A percentile compares a stretch with the other conserved stretches of the same genome.
phyloP scores from a whole-genome alignment of 805 yeast species.

The Yarrowia yakushimensis region DNA sequence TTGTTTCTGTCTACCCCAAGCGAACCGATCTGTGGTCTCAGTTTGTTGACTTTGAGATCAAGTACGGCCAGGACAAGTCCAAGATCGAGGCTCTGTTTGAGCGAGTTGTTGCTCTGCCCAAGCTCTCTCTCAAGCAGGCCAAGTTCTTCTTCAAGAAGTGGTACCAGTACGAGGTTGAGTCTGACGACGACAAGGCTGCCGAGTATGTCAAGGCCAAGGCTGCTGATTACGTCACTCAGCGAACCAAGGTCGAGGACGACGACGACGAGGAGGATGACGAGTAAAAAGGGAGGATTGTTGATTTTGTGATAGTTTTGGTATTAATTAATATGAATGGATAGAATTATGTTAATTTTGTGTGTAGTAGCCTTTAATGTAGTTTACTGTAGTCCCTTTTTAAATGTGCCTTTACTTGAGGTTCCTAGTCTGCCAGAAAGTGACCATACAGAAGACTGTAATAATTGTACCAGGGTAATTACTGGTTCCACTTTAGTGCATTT shows the following conservation, averaged over 20 bases:
- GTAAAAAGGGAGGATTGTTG: slow-evolving; percentile 9
- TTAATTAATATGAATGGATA: slow-evolving; percentile 19
- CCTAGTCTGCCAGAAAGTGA: no score
- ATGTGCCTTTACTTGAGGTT: no score
- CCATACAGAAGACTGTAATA: no score
- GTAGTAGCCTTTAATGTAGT: not conserved
- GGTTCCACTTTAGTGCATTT: no score
- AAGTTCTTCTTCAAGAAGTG: slow-evolving; percentile 92
- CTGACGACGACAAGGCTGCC: slow-evolving; percentile 62
- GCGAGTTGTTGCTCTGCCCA: slow-evolving; percentile 60
- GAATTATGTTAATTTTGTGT: not conserved
- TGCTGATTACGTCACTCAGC: slow-evolving; percentile 56
- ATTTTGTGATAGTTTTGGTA: slow-evolving; percentile 7
- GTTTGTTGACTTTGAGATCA: slow-evolving; percentile 89
- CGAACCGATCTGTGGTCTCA: slow-evolving; percentile 94
- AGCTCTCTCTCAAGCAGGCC: slow-evolving; percentile 82
- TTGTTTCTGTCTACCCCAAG: slow-evolving; percentile 83
- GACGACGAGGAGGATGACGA: slow-evolving; percentile 12
- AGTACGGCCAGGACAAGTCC: slow-evolving; percentile 51
- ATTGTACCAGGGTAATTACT: no score
- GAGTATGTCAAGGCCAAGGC: slow-evolving; percentile 92
- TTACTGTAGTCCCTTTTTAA: no score
- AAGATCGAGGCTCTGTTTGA: slow-evolving; percentile 79
- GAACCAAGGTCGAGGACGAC: slow-evolving; percentile 24
- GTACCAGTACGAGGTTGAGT: slow-evolving; percentile 72